Evolutionary conservation across 192 early-diverging fungal genomes (phyloP).

Genomic region (Geranomyces michiganensis): DNA sequence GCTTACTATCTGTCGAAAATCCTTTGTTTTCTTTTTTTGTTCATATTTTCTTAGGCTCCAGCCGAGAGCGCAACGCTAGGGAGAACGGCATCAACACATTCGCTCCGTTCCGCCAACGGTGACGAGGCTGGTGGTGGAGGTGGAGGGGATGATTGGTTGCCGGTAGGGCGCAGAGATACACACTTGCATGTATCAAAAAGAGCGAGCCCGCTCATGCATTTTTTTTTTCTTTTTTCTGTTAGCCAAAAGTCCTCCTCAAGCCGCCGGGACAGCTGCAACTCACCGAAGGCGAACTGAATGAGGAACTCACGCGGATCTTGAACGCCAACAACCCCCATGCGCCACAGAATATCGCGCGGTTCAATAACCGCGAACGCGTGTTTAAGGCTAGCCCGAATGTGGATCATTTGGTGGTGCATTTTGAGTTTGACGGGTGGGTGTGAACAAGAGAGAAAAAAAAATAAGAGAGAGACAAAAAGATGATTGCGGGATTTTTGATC

Average conservation of each 20-base stretch:
- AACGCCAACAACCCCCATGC: constrained; percentile 71
- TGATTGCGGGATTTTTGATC: too few species aligned
- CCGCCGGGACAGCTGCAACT: constrained; percentile 58
- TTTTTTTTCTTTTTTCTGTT: not conserved
- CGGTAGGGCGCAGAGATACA: constrained; percentile 47
- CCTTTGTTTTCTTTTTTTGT: too few species aligned
- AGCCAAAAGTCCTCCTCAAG: constrained; percentile 66
- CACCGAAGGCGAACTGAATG: constrained; percentile 59
- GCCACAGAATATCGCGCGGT: constrained; percentile 67
- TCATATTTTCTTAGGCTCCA: constrained; percentile 6
- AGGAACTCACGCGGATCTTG: constrained; percentile 64
- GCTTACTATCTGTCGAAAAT: not conserved
- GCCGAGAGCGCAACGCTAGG: constrained; percentile 22
- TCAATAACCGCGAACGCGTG: constrained; percentile 56
- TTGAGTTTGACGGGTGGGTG: constrained; percentile 64
- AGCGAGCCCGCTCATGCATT: not conserved
- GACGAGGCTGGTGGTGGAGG: constrained; percentile 27
- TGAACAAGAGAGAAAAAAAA: too few species aligned
- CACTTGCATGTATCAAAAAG: not conserved
- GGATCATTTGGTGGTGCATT: constrained; percentile 63
- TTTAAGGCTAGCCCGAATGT: constrained; percentile 65
- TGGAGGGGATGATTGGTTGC: constrained; percentile 59
- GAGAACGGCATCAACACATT: constrained; percentile 47
- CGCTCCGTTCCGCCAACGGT: constrained; percentile 37
- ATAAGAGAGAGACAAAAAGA: too few species aligned